Base-by-base conservation (phyloP, 2,329 filamentous ascomycete genomes). In the Mycosphaerelloides madeirae region DNA sequence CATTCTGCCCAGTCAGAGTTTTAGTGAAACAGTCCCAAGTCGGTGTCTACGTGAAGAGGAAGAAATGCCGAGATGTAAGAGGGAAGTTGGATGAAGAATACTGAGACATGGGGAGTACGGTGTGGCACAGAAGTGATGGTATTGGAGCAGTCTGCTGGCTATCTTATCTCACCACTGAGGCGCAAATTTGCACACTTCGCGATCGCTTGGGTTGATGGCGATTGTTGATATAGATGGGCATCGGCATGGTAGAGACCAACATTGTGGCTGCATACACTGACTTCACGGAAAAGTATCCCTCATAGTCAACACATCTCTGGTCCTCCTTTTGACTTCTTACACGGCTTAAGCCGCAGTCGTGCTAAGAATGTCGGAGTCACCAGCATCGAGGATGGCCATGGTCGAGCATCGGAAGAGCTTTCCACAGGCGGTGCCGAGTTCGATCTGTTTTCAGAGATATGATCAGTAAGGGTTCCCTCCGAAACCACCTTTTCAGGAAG, bases 391-490 rank as follows among this genome's bases (percentile, higher is more conserved):
- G 69, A 97, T 85, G 64, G 90, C 84, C 86, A 98, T 94, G 74
- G 90, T 95, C 61, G 87, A 91, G 83, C 87, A 95, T 64, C 89
- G 83, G 85, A 95, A 98, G 69, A 98, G 85, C 80, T 97, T 97
- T 80, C 93, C 93, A 78, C 90, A 96, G 63, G 89, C 90, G 68
- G 90, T 97, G 68, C 93, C 93, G 60, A 98, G 81, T 79, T 97
- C 93, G 69, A 97, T 96, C 90, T 97, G 72, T 71, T 67, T 20
- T 25, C 44, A 29, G 34, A 46, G 52, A 53, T 52, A 55, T 53
- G 80, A 9, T 80, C 59, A 70, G 70, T 63, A 55, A 49, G 56
- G 62, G 67, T 71, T 57, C 87, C 88, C 88, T 94, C 88, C 87
- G 86, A 93, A 93, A 87, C 81, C 49, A 53, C 54, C 49, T 32